phyloP scores from a whole-genome alignment of 2,329 filamentous ascomycete species.

The Xylariomycetidae sp. region DNA sequence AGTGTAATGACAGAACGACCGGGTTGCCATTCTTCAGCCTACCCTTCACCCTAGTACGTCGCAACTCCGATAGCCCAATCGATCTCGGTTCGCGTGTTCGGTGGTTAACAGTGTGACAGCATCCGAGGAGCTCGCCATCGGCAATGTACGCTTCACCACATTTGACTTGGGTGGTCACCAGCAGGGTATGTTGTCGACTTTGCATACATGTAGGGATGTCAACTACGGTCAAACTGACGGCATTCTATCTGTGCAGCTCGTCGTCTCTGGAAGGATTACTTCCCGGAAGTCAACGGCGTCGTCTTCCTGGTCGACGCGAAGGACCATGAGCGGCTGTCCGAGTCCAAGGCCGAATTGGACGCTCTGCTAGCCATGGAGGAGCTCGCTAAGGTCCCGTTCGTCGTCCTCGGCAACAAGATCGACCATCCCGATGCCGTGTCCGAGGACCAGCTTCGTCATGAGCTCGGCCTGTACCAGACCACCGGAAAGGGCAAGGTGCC shows the following conservation, averaged over 20 bases:
- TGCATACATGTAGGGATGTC: neutral
- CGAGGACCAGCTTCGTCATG: constrained; percentile 90
- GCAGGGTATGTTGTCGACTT: constrained; percentile 62
- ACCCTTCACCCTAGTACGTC: constrained; percentile 84
- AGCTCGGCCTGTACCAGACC: constrained; percentile 91
- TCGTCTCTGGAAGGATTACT: constrained; percentile 94
- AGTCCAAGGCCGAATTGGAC: constrained; percentile 96
- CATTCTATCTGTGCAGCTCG: constrained; percentile 55
- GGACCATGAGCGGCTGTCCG: constrained; percentile 88
- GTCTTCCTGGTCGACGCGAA: constrained; percentile 98
- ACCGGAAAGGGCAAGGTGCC: constrained; percentile 94
- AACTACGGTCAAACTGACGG: neutral
- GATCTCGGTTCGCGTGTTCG: constrained; percentile 18
- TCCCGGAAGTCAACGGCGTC: constrained; percentile 92
- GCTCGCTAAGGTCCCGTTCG: constrained; percentile 88
- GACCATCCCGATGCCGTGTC: constrained; percentile 94
- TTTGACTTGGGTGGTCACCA: constrained; percentile 93
- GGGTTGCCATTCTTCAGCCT: constrained; percentile 84
- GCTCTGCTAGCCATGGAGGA: constrained; percentile 96
- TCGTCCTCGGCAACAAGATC: constrained; percentile 98
- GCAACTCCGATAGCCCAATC: constrained; percentile 3
- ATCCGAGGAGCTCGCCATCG: constrained; percentile 87
- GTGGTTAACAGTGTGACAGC: constrained; percentile 42
- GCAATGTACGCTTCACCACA: constrained; percentile 90
- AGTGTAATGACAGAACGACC: constrained; percentile 66